Conservation (phyloP, 164 flowering plant genomes). For the Euptelea pleiosperma region DNA sequence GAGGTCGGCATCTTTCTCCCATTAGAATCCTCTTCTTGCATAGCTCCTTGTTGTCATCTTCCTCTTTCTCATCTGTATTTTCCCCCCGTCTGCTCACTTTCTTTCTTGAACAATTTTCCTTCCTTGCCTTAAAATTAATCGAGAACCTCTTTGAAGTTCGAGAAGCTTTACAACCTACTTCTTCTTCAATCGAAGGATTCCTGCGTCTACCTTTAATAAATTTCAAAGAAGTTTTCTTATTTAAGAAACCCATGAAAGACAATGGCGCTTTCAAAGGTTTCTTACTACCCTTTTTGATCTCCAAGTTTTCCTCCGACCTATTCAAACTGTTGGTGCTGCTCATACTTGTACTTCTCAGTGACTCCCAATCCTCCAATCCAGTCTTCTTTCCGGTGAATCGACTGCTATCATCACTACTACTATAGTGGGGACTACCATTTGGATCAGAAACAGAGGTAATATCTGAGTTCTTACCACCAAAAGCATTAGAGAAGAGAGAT, state of each 20-base stretch:
- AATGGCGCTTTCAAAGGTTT: not conserved
- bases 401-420: not conserved
- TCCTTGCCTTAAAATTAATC: not conserved
- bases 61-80: slow-evolving; percentile 13
- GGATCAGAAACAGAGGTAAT: not conserved
- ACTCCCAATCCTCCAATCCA: not conserved
- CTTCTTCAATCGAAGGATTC: slow-evolving; percentile 4
- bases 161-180: not conserved
- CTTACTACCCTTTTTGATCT: not conserved
- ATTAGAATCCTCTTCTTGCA: slow-evolving; percentile 69
- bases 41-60: slow-evolving; percentile 30
- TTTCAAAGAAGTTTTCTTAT: not conserved
- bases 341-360: not conserved
- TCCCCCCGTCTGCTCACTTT: too few species aligned
- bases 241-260: slow-evolving; percentile 1
- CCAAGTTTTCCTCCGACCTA: not conserved
- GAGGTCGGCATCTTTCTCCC: slow-evolving; percentile 52
- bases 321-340: not conserved
- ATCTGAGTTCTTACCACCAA: slow-evolving; percentile 10
- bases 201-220: not conserved
- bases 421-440: not conserved
- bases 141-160: too few species aligned
- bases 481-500: slow-evolving; percentile 15
- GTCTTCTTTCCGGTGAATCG: not conserved
- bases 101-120: not conserved